phyloP scores from a whole-genome alignment of 2,329 filamentous ascomycete species.

The Neonectria faginata region DNA sequence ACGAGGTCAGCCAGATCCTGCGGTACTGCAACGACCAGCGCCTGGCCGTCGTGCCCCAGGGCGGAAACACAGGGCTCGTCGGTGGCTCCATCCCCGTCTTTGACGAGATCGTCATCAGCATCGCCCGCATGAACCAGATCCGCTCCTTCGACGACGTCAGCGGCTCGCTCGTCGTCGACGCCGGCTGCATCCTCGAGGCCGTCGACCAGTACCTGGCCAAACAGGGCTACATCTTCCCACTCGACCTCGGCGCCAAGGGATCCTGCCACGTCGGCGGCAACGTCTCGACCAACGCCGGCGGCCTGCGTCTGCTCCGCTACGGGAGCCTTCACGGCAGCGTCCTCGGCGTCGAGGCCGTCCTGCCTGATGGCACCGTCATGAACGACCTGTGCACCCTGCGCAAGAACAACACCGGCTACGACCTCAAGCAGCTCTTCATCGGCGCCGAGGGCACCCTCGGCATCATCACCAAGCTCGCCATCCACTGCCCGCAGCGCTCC shows the following conservation, averaged over 20 bases:
- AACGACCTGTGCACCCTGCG: conserved; percentile 88
- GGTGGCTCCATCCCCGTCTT: conserved; percentile 97
- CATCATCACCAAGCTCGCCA: conserved; percentile 89
- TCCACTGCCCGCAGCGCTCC: conserved; percentile 88
- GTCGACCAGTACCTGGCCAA: conserved; percentile 89
- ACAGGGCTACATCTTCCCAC: conserved; percentile 88
- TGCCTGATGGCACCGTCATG: conserved; percentile 92
- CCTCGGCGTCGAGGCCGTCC: conserved; percentile 90
- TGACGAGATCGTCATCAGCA: conserved; percentile 96
- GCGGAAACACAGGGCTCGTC: conserved; percentile 95
- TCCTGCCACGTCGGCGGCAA: conserved; percentile 98
- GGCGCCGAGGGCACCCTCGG: conserved; percentile 95
- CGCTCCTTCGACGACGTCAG: conserved; percentile 93
- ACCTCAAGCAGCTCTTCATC: conserved; percentile 96
- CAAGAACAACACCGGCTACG: conserved; percentile 99
- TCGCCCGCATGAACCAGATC: conserved; percentile 90
- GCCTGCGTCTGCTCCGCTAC: conserved; percentile 88
- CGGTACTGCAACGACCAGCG: conserved; percentile 95
- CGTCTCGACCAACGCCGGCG: conserved; percentile 94
- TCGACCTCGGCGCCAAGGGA: conserved; percentile 97
- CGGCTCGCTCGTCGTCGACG: conserved; percentile 89
- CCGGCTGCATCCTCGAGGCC: conserved; percentile 89
- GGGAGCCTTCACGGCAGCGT: conserved; percentile 95
- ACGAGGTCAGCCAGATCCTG: conserved; percentile 90
- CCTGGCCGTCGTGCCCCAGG: conserved; percentile 95